These are phyloP conservation scores for Botrytis fragariae DNA, from an alignment of 2,329 filamentous ascomycete genomes.

Conservation along the genomic window DNA sequence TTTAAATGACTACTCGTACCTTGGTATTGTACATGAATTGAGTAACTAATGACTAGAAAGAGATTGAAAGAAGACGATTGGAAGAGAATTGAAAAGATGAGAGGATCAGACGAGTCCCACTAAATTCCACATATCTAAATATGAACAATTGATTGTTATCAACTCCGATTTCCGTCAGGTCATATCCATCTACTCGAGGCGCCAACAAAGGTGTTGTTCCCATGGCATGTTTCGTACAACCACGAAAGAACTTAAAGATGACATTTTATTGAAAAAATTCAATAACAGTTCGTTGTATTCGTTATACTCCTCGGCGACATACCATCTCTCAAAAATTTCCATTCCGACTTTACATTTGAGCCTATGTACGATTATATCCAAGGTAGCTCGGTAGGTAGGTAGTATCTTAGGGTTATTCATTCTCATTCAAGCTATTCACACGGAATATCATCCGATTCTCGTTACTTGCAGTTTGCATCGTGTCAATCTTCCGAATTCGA, in stretches of 20 bases:
- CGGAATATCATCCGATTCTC: constrained; percentile 9
- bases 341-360: constrained; percentile 4
- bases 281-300: background rate
- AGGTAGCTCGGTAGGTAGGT: background rate
- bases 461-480: constrained; percentile 8
- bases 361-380: background rate
- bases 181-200: background rate
- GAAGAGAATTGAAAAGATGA: background rate
- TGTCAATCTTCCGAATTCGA: constrained; percentile 10
- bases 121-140: background rate
- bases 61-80: background rate
- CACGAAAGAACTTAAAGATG: background rate
- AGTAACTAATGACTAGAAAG: background rate
- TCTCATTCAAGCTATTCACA: constrained; percentile 1
- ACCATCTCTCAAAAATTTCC: background rate
- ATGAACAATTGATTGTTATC: background rate
- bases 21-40: background rate
- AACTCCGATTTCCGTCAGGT: background rate
- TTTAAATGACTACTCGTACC: background rate
- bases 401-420: background rate
- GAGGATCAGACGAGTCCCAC: background rate
- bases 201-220: background rate
- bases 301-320: background rate
- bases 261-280: background rate
- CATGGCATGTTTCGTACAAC: background rate